Evolutionary conservation across 1,284 basidiomycete species (phyloP).

Genomic region (Ustilago sp.): DNA sequence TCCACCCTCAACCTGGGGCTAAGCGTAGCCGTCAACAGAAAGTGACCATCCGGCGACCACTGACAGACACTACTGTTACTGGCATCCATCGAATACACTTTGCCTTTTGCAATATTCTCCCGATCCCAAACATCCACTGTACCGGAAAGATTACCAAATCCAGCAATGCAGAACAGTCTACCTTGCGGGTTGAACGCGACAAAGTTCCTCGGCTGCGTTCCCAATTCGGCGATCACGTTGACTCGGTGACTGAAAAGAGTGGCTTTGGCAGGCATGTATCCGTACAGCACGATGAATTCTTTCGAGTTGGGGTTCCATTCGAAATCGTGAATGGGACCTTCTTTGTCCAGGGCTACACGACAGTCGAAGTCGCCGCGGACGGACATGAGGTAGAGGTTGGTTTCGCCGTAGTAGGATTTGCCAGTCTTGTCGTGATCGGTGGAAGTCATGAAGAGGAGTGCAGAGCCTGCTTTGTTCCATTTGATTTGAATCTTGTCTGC

Average conservation of each 20-base stretch:
- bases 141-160: conserved; percentile 95
- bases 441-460: conserved; percentile 83
- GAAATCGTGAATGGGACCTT: conserved; percentile 97
- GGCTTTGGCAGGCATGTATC: conserved; percentile 95
- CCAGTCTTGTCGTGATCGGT: conserved; percentile 97
- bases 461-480: conserved; percentile 89
- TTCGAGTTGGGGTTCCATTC: conserved; percentile 92
- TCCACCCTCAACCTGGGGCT: conserved; percentile 94
- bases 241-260: conserved; percentile 92
- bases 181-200: conserved; percentile 95
- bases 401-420: conserved; percentile 98
- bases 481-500: conserved; percentile 93
- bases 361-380: conserved; percentile 97
- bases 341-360: conserved; percentile 91
- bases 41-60: conserved; percentile 94
- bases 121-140: conserved; percentile 93
- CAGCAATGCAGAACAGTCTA: conserved; percentile 86
- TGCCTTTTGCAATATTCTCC: conserved; percentile 77
- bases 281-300: conserved; percentile 95
- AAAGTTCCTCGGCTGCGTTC: conserved; percentile 88
- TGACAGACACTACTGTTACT: conserved; percentile 93
- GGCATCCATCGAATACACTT: conserved; percentile 87
- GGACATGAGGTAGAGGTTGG: conserved; percentile 90
- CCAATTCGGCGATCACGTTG: conserved; percentile 89
- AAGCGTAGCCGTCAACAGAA: conserved; percentile 91